Evolutionary conservation across 1,284 basidiomycete species (phyloP).

Genomic region (Naganishia sp.): DNA sequence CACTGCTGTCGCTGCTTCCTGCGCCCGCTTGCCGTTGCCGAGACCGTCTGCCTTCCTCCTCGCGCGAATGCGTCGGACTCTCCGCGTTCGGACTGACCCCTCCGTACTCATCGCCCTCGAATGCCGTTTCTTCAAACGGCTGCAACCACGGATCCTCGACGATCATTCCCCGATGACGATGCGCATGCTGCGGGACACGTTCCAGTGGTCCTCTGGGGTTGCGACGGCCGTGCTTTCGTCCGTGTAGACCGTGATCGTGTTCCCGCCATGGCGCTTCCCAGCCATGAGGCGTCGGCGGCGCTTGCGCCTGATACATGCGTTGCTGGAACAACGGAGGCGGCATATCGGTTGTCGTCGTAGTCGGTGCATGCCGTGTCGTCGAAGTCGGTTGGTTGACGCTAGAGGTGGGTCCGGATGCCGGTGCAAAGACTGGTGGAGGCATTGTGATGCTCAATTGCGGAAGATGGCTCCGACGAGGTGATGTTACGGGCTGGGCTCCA

Average conservation of each 20-base stretch:
- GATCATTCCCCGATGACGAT: constrained; percentile 9
- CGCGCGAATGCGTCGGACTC: background rate
- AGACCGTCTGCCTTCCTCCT: background rate
- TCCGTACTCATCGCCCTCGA: background rate
- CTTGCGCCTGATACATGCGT: constrained; percentile 11
- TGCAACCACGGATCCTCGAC: constrained; percentile 22
- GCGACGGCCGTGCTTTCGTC: background rate
- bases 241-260: constrained; percentile 3
- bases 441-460: constrained; percentile 23
- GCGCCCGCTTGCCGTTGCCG: background rate
- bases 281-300: constrained; percentile 19
- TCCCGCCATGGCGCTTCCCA: constrained; percentile 26
- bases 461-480: constrained; percentile 3
- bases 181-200: background rate
- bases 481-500: background rate
- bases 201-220: background rate
- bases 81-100: background rate
- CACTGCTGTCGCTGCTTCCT: constrained; percentile 18
- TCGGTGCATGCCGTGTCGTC: background rate
- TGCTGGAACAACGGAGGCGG: constrained; percentile 13
- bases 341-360: background rate
- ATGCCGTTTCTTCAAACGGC: constrained; percentile 23
- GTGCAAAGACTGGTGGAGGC: constrained; percentile 24
- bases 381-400: background rate
- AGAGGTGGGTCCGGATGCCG: background rate